Evolutionary conservation across 441 rosid genomes (phyloP).

Genomic region (Adansonia gregorii): DNA sequence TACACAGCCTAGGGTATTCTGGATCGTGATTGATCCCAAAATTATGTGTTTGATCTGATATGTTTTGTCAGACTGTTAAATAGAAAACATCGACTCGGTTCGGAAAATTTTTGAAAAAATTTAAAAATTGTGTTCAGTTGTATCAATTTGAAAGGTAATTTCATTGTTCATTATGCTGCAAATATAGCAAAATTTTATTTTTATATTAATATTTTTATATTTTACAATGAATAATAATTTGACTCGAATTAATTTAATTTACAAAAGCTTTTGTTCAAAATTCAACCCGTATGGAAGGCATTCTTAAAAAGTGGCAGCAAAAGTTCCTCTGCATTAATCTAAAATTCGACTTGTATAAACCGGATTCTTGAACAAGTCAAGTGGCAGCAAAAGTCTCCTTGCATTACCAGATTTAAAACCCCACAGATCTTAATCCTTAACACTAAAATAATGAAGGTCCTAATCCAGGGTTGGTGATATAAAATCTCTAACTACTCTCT

Average conservation of each 20-base stretch:
- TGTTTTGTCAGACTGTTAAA: constrained; percentile 19
- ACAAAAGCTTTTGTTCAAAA: too few species aligned
- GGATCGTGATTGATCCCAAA: too few species aligned
- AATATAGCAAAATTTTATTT: too few species aligned
- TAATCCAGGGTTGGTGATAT: not conserved
- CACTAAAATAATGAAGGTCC: not conserved
- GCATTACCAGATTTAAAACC: not conserved
- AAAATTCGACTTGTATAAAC: too few species aligned
- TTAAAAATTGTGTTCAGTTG: too few species aligned
- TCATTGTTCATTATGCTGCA: too few species aligned
- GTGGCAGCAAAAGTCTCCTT: not conserved
- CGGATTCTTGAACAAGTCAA: not conserved
- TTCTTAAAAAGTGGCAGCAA: not conserved
- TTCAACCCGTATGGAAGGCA: too few species aligned
- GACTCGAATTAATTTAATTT: too few species aligned
- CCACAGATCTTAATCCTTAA: not conserved
- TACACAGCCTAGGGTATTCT: not conserved
- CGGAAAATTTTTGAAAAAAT: too few species aligned
- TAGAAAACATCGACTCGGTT: not conserved
- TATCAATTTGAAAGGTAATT: too few species aligned
- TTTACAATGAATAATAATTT: too few species aligned
- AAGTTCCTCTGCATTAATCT: not conserved
- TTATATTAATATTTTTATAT: too few species aligned
- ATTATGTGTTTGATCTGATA: constrained; percentile 14
- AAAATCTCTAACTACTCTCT: not conserved